These are phyloP conservation scores for Clavispora asparagi DNA, from an alignment of 805 yeast species.

Conservation along the genomic window DNA sequence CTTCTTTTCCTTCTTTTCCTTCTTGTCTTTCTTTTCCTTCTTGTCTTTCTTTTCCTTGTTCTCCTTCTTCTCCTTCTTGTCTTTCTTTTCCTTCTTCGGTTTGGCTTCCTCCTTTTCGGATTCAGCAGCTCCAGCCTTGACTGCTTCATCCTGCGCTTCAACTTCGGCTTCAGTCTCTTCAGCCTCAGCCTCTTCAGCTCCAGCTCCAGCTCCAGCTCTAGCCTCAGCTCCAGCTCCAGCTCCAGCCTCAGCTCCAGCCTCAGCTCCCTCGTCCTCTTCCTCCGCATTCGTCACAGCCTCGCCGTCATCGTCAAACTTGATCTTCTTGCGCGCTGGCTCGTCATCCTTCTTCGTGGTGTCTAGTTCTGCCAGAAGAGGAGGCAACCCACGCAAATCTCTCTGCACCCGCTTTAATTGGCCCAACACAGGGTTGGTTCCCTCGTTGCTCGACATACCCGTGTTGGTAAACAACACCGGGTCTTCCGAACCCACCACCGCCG, in stretches of 20 bases:
- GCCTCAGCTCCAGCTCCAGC: no score
- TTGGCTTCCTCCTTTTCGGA: conserved; percentile 15
- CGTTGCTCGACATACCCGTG: conserved; percentile 28
- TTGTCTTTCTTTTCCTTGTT: conserved; percentile 10
- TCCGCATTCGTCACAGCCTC: conserved; percentile 7
- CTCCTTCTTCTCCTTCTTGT: conserved; percentile 14
- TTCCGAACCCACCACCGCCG: conserved; percentile 23
- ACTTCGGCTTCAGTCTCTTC: conserved; percentile 5
- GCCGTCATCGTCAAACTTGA: conserved; percentile 19
- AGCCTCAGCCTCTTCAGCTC: conserved; percentile 8
- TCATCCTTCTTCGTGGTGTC: conserved; percentile 6
- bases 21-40: conserved; percentile 2
- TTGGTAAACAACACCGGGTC: conserved; percentile 14
- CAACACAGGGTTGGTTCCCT: conserved; percentile 36
- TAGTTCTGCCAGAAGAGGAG: conserved; percentile 45
- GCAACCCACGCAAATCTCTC: conserved; percentile 75
- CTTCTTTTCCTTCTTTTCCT: conserved; percentile 8
- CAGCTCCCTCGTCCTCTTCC: conserved; percentile 3
- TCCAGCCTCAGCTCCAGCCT: conserved; percentile 1
- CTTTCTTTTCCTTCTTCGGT: conserved; percentile 21
- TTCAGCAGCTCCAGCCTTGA: conserved; percentile 18
- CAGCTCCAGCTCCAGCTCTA: conserved; percentile 6
- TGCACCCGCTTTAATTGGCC: conserved; percentile 70
- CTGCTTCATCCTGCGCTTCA: conserved; percentile 8
- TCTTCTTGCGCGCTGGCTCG: conserved; percentile 18